Evolutionary conservation across 257 asterid species (phyloP).

Genomic region (Solanum megistacrolobum): DNA sequence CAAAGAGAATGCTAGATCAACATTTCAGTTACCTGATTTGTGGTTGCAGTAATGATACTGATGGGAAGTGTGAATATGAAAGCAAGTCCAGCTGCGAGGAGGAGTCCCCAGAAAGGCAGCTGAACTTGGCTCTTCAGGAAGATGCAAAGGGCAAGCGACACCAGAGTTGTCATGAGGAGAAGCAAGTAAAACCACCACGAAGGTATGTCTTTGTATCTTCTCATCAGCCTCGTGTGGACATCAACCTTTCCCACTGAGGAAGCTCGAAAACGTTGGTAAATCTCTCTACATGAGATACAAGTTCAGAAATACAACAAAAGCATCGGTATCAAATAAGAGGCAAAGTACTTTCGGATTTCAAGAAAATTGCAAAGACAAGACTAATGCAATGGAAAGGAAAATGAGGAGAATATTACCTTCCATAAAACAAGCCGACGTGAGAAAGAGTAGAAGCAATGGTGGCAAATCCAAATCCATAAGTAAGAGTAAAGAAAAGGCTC

Average conservation of each 20-base stretch:
- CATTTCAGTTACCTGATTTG: constrained; percentile 46
- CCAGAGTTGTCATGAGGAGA: constrained; percentile 27
- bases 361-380: neutral
- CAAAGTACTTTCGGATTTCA: neutral
- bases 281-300: constrained; percentile 33
- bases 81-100: constrained; percentile 44
- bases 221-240: constrained; percentile 60
- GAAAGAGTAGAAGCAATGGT: constrained; percentile 63
- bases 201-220: constrained; percentile 55
- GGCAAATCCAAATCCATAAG: constrained; percentile 80
- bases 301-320: neutral
- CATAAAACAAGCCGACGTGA: constrained; percentile 64
- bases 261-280: constrained; percentile 40
- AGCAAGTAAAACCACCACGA: constrained; percentile 62
- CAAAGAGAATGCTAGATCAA: neutral
- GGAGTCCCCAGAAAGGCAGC: constrained; percentile 65
- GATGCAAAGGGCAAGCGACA: constrained; percentile 41
- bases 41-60: constrained; percentile 72
- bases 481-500: constrained; percentile 52
- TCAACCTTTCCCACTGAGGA: constrained; percentile 48
- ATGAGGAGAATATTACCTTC: constrained; percentile 34
- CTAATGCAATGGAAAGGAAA: neutral
- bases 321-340: neutral
- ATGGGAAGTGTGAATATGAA: constrained; percentile 53
- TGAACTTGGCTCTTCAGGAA: constrained; percentile 48